A percentile compares a stretch with the other conserved stretches of the same genome.
Evolutionary conservation across 1,284 basidiomycete species (phyloP).

Genomic region (Vanrija sp.): DNA sequence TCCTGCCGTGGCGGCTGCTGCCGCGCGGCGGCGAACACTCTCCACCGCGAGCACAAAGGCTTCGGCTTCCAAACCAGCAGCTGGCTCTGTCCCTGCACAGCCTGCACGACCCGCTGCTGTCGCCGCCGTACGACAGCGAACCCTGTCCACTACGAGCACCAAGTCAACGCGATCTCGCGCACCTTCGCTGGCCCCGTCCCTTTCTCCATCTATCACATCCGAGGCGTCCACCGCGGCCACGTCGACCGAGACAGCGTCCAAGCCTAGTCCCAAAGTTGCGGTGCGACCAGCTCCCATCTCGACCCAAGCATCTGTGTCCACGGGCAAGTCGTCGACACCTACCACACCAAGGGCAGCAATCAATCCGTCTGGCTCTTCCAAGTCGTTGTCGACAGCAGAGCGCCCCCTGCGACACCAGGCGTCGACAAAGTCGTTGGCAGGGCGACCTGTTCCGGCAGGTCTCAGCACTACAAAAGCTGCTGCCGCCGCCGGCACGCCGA

Average conservation of each 20-base stretch:
- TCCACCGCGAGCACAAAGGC: not conserved
- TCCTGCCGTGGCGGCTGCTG: not conserved
- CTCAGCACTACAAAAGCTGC: not conserved
- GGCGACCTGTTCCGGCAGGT: too few relatives aligned
- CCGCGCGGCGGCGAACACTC: not conserved
- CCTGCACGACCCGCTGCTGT: too few relatives aligned
- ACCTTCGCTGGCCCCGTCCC: constrained; percentile 19
- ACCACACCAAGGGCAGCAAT: too few relatives aligned
- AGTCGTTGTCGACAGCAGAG: too few relatives aligned
- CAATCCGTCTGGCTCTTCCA: too few relatives aligned
- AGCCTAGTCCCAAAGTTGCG: not conserved
- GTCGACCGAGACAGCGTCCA: not conserved
- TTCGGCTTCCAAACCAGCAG: not conserved
- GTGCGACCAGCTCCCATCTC: too few relatives aligned
- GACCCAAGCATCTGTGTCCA: too few relatives aligned
- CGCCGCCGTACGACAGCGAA: not conserved
- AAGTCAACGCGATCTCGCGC: not conserved
- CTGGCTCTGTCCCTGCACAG: too few relatives aligned
- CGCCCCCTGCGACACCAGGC: too few relatives aligned
- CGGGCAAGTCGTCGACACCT: too few relatives aligned
- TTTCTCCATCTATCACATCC: constrained; percentile 1
- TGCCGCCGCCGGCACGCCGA: not conserved
- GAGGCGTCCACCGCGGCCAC: not conserved
- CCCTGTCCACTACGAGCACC: constrained; percentile 6
- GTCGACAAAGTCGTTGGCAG: too few relatives aligned